These are phyloP conservation scores for Crithidia thermophila DNA, from an alignment of 208 protist species.

Conservation along the genomic window DNA sequence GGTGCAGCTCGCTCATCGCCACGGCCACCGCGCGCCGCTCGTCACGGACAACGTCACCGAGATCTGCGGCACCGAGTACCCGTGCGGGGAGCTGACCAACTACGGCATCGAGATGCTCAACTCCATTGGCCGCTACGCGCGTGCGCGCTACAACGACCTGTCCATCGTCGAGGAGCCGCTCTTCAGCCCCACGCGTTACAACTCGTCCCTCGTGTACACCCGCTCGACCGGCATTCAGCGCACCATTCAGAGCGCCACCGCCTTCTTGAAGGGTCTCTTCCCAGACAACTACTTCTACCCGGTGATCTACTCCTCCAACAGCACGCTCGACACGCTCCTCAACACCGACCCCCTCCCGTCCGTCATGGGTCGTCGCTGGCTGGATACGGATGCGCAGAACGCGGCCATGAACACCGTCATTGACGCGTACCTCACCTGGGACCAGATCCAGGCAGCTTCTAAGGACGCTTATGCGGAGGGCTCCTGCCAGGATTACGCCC, in stretches of 20 bases:
- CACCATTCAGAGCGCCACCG: conserved; percentile 60
- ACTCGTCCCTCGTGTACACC: conserved; percentile 55
- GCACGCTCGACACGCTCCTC: conserved; percentile 48
- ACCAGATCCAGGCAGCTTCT: conserved; percentile 38
- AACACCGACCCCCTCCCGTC: conserved; percentile 39
- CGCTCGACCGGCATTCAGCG: conserved; percentile 54
- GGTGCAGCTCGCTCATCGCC: conserved; percentile 57
- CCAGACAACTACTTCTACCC: conserved; percentile 47
- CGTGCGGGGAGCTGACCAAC: conserved; percentile 49
- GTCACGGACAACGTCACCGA: conserved; percentile 29
- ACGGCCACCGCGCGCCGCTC: conserved; percentile 38
- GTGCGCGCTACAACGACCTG: conserved; percentile 48
- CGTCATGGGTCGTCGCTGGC: conserved; percentile 28
- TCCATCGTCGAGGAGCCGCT: conserved; percentile 38
- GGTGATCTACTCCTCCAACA: conserved; percentile 44
- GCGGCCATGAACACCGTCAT: conserved; percentile 17
- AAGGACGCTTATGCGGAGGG: conserved; percentile 42
- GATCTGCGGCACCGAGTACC: conserved; percentile 40
- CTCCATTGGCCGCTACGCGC: conserved; percentile 38
- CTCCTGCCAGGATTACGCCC: conserved; percentile 33
- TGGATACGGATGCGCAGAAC: conserved; percentile 21
- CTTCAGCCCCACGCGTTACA: conserved; percentile 41
- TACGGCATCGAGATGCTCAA: conserved; percentile 42
- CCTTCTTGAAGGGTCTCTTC: conserved; percentile 59
- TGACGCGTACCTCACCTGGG: conserved; percentile 42